phyloP scores from a whole-genome alignment of 768 basidiomycete genomes.

The Trametes maxima region DNA sequence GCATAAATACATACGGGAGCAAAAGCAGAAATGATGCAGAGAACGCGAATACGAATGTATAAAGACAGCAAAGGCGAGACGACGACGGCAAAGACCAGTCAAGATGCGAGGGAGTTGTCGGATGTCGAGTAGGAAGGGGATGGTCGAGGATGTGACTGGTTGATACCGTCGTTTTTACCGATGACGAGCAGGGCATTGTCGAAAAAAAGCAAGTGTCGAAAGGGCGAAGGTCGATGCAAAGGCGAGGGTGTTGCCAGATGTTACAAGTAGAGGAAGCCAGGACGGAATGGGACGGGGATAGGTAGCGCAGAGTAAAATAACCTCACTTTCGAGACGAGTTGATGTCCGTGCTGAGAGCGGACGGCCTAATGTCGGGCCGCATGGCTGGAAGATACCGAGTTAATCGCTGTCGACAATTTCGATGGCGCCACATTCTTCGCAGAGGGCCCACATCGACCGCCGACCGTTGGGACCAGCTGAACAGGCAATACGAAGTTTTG shows the following conservation, averaged over 20 bases:
- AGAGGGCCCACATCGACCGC: conserved; percentile 86
- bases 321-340: neutral
- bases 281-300: conserved; percentile 8
- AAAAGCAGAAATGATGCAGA: conserved; percentile 9
- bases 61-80: conserved; percentile 18
- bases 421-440: conserved; percentile 87
- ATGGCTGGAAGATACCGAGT: neutral
- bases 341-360: neutral
- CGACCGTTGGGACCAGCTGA: conserved; percentile 68
- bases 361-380: neutral
- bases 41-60: conserved; percentile 13
- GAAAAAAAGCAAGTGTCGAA: neutral
- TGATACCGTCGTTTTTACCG: conserved; percentile 16
- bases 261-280: conserved; percentile 20
- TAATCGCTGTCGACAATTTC: conserved; percentile 83
- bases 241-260: conserved; percentile 15
- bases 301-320: conserved; percentile 8
- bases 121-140: neutral
- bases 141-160: conserved; percentile 8
- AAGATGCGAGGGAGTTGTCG: conserved; percentile 9
- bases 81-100: conserved; percentile 20
- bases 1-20: conserved; percentile 21
- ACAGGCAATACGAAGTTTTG: conserved; percentile 80
- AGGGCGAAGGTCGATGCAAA: conserved; percentile 1
- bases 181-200: neutral